Base-by-base conservation (phyloP, 345 rosid species). In the Odontarrhena argentea region DNA sequence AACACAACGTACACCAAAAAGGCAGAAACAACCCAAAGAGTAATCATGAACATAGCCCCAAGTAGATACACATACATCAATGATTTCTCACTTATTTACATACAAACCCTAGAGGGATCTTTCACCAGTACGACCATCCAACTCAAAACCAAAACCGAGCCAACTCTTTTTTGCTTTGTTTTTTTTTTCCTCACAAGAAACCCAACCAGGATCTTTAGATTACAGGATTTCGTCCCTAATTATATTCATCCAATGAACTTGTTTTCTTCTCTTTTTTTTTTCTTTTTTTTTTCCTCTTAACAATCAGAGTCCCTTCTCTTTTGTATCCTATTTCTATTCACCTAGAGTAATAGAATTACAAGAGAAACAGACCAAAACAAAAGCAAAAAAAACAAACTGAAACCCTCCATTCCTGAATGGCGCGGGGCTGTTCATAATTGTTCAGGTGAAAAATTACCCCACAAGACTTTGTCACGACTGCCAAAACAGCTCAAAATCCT, bases 401-500 rank as follows among this genome's bases (percentile, higher is more conserved):
- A 32, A 32, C 1, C 54, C 67, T 18, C 53, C 26, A 60, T 45
- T 42, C 53, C 71, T 15, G 49, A 49, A 45, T 32, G 24, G 60
- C 65, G 15, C 60, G 35, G 54, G 55, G 46, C 38, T 56, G 44
- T 14, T 55, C 55, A 55, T 18, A 30, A 9, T 45, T 65, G 54
- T 58, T 35, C 67, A 51, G 62, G 62, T 8, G 49, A 51, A 59
- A 65, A 59, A 57, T 52, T 73, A 73, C 47, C 67, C 15, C 40
- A 43, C 41, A 42, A 65, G 71, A 66, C 62, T 34, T 50, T 45
- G 74, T 93, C 84, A 91, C 8, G 99, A 91, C 79, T 87, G 97
- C 97, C 99, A 94, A 82, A 94, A 94, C 69, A 91, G 80, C 78
- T 85, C 92, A 62, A 69, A 88, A 81, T 86, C 88, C 51, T 78